phyloP scores from a whole-genome alignment of 176 grass and related monocot genomes.

The Cymbopogon citratus region DNA sequence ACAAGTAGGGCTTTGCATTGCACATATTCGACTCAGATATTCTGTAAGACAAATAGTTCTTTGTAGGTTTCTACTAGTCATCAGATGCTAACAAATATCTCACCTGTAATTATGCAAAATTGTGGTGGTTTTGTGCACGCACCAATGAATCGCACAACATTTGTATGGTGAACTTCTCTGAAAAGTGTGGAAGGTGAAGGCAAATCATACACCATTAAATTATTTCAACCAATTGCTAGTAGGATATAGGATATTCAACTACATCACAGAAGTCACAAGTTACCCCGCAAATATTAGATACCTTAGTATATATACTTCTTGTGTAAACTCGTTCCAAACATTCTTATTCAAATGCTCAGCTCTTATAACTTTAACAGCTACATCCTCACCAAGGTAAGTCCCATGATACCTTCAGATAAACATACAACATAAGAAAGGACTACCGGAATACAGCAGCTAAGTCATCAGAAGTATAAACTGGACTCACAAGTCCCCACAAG shows the following conservation, averaged over 20 bases:
- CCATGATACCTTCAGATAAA: conserved; percentile 79
- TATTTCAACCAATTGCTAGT: background rate
- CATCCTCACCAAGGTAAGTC: conserved; percentile 86
- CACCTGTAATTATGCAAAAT: conserved; percentile 91
- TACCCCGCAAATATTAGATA: conserved; percentile 36
- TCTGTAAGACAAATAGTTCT: conserved; percentile 9
- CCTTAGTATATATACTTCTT: conserved; percentile 99
- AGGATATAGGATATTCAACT: background rate
- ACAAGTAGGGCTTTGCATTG: background rate
- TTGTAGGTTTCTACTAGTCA: background rate
- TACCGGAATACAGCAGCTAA: background rate
- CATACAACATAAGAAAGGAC: background rate
- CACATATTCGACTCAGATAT: background rate
- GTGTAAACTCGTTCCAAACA: conserved; percentile 75
- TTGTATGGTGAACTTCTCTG: conserved; percentile 94
- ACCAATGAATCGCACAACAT: conserved; percentile 97
- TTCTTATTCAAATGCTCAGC: conserved; percentile 85
- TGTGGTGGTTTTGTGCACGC: conserved; percentile 90
- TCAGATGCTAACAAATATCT: conserved; percentile 26
- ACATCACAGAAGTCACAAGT: conserved; percentile 19
- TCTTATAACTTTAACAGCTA: conserved; percentile 94
- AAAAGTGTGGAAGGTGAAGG: conserved; percentile 31
- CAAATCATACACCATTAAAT: conserved; percentile 2
- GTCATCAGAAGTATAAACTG: conserved; percentile 38
- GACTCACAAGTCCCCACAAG: conserved; percentile 95